Evolutionary conservation across 352 stramenopile species (phyloP).

Genomic region (Globisporangium solare): DNA sequence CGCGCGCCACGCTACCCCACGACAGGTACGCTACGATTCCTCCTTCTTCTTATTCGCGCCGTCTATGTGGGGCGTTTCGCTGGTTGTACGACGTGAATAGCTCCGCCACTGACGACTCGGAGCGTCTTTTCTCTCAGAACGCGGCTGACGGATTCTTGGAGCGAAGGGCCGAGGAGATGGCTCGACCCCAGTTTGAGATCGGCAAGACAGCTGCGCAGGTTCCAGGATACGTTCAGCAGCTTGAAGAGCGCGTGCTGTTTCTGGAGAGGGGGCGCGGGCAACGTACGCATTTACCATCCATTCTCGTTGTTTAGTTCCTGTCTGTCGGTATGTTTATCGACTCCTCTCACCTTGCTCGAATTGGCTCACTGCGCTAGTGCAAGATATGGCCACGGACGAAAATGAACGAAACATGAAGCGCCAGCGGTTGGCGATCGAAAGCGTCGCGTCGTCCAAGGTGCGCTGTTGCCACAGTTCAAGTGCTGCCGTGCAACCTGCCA

Average conservation of each 20-base stretch:
- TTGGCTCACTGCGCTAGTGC: slow-evolving; percentile 12
- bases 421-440: slow-evolving; percentile 55
- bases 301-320: neutral
- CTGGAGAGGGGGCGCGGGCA: slow-evolving; percentile 31
- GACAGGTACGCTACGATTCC: slow-evolving; percentile 1
- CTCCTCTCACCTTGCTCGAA: neutral
- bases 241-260: slow-evolving; percentile 27
- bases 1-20: neutral
- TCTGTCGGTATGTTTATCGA: slow-evolving; percentile 7
- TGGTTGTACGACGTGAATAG: neutral
- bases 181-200: slow-evolving; percentile 6
- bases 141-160: slow-evolving; percentile 29
- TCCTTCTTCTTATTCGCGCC: neutral
- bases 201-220: neutral
- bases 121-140: neutral
- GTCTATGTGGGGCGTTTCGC: neutral
- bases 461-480: neutral
- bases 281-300: slow-evolving; percentile 15
- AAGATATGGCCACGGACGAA: slow-evolving; percentile 21
- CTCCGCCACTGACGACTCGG: slow-evolving; percentile 2
- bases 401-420: slow-evolving; percentile 33
- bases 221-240: slow-evolving; percentile 18
- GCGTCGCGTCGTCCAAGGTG: slow-evolving; percentile 53
- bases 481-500: neutral
- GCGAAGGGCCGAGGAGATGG: slow-evolving; percentile 27